Conservation (phyloP, 2,329 filamentous ascomycete genomes). For the Fusarium tricinctum region DNA sequence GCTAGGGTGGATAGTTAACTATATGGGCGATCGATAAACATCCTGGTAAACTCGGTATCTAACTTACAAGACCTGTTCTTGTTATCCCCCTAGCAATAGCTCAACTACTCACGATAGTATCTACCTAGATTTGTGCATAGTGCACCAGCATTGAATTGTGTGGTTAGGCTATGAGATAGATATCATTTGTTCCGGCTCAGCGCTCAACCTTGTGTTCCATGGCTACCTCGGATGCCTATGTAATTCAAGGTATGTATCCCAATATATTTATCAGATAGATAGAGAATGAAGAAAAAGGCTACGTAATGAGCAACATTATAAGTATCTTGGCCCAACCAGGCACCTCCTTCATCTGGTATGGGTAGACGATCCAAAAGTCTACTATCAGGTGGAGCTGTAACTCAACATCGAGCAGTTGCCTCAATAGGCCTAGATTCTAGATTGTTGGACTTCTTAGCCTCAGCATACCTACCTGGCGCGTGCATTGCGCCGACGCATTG, state of each 20-base stretch:
- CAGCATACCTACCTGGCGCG: constrained; percentile 7
- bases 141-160: background rate
- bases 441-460: constrained; percentile 4
- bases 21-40: background rate
- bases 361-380: background rate
- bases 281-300: background rate
- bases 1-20: background rate
- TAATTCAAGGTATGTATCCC: background rate
- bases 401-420: constrained; percentile 37
- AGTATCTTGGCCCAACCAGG: background rate
- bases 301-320: background rate
- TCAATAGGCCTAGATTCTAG: constrained; percentile 26
- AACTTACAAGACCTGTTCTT: no score
- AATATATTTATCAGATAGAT: background rate
- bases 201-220: background rate
- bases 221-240: no score
- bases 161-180: background rate
- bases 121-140: background rate
- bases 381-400: constrained; percentile 18
- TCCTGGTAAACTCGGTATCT: no score
- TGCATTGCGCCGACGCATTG: constrained; percentile 32
- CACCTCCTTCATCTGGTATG: constrained; percentile 26
- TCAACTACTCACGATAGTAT: background rate
- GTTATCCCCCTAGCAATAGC: no score
- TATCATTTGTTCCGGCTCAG: background rate